Conservation (phyloP, 2,329 filamentous ascomycete species). For the Aspergillus calidoustus region DNA sequence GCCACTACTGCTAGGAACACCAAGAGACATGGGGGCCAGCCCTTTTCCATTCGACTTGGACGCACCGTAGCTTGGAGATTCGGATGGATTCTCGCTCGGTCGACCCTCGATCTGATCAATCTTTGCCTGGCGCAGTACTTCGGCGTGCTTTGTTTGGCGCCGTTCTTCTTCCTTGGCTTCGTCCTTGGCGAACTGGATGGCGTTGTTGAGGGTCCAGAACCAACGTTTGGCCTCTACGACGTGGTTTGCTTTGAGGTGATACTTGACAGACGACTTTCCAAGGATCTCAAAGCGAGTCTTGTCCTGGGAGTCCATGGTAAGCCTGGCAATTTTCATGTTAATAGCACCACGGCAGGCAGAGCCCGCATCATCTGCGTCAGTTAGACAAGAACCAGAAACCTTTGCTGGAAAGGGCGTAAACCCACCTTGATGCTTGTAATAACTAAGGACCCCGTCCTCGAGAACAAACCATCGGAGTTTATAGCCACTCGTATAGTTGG, state of each 20-base stretch:
- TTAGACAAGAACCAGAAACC: conserved; percentile 25
- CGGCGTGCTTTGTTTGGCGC: conserved; percentile 73
- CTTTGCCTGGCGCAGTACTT: conserved; percentile 77
- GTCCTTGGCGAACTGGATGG: conserved; percentile 97
- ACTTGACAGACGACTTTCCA: conserved; percentile 98
- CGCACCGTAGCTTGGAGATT: conserved; percentile 34
- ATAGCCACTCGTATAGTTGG: conserved; percentile 96
- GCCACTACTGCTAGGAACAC: conserved; percentile 42
- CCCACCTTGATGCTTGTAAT: conserved; percentile 90
- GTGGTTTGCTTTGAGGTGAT: conserved; percentile 96
- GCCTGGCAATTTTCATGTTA: conserved; percentile 94
- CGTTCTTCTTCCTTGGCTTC: conserved; percentile 89
- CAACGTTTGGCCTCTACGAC: conserved; percentile 97
- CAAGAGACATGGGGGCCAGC: conserved; percentile 41
- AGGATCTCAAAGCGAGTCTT: conserved; percentile 98
- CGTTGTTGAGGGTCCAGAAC: conserved; percentile 99
- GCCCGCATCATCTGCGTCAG: conserved; percentile 75
- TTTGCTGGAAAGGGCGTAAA: background rate
- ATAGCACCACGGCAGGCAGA: conserved; percentile 96
- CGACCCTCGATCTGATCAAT: conserved; percentile 68
- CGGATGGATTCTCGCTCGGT: conserved; percentile 51
- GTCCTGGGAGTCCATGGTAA: conserved; percentile 96
- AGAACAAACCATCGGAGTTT: conserved; percentile 97
- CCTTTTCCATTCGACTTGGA: conserved; percentile 43
- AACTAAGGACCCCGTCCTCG: conserved; percentile 95